phyloP scores from a whole-genome alignment of 768 basidiomycete species.

The Russula sp. region DNA sequence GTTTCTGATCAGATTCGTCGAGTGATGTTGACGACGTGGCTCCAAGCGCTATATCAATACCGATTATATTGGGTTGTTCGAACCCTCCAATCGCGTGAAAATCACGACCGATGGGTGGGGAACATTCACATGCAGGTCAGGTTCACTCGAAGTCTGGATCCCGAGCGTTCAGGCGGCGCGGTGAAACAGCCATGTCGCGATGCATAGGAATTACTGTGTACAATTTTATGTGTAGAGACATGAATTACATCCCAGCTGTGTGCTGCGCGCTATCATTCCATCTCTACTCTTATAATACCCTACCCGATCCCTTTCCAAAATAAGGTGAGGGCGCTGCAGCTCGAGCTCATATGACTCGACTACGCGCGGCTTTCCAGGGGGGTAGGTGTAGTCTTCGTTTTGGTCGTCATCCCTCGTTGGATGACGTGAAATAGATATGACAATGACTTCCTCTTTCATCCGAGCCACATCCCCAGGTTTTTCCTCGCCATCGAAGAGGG shows the following conservation, averaged over 20 bases:
- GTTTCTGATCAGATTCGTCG: constrained; percentile 29
- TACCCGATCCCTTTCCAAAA: constrained; percentile 4
- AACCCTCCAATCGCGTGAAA: constrained; percentile 38
- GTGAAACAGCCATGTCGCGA: background rate
- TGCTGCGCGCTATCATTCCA: background rate
- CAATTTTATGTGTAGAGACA: background rate
- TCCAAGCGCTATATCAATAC: constrained; percentile 31
- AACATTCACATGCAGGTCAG: constrained; percentile 51
- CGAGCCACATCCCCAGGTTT: constrained; percentile 37
- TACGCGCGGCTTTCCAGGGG: background rate
- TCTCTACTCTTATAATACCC: background rate
- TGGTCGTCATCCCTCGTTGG: background rate
- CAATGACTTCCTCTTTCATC: constrained; percentile 46
- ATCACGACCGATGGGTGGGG: constrained; percentile 60
- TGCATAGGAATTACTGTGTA: background rate
- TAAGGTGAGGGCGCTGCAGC: constrained; percentile 2
- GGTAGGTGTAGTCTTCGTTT: background rate
- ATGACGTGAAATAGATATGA: constrained; percentile 27
- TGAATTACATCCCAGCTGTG: background rate
- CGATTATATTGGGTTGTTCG: constrained; percentile 46
- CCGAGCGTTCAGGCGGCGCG: constrained; percentile 1
- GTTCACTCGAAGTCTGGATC: constrained; percentile 57
- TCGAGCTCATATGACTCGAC: constrained; percentile 5
- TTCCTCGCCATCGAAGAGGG: constrained; percentile 61
- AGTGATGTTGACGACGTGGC: constrained; percentile 27